A percentile compares a stretch with the other conserved stretches of the same genome.
These are phyloP conservation scores for Lentinula raphanica DNA, from an alignment of 768 basidiomycete genomes.

Conservation along the genomic window DNA sequence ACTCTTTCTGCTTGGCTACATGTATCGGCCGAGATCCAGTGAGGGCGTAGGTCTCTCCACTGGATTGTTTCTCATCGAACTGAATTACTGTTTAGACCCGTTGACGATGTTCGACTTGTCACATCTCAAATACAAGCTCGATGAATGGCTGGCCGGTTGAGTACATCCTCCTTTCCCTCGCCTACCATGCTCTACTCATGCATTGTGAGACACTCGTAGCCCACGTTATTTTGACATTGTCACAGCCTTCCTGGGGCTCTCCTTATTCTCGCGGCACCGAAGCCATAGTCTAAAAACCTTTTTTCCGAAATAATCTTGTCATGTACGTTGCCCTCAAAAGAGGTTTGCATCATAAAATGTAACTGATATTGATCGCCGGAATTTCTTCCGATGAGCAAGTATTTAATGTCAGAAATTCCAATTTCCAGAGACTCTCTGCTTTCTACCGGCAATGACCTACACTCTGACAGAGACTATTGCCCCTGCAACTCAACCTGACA, in stretches of 20 bases:
- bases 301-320: neutral
- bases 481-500: slow-evolving; percentile 30
- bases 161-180: neutral
- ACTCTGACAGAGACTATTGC: slow-evolving; percentile 3
- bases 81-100: neutral
- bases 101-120: neutral
- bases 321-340: too few relatives aligned
- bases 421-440: neutral
- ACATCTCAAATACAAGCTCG: neutral
- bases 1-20: neutral
- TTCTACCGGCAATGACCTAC: neutral
- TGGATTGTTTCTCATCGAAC: neutral
- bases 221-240: neutral
- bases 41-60: neutral
- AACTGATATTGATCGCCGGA: neutral
- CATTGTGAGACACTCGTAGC: neutral
- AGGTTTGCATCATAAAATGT: too few relatives aligned
- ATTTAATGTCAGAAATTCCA: neutral
- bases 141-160: neutral
- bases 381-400: neutral
- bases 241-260: neutral
- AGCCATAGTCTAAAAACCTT: neutral
- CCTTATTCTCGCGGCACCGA: neutral
- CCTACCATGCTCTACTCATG: neutral
- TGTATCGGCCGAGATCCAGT: neutral